Evolutionary conservation across 768 basidiomycete species (phyloP).

Genomic region (Phylloporus sp.): DNA sequence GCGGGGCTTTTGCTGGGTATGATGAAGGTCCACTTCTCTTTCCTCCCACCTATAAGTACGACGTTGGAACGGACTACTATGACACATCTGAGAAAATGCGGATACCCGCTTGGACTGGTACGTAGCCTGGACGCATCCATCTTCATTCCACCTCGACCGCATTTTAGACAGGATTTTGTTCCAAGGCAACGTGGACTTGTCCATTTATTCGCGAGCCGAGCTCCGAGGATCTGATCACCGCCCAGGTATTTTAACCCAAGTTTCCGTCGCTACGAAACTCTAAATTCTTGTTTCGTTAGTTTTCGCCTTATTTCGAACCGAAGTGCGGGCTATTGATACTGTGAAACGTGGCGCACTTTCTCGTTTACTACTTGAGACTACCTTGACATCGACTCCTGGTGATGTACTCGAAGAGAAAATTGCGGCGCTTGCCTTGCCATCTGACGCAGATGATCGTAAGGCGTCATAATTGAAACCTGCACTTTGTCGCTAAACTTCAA

Average conservation of each 20-base stretch:
- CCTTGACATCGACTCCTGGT: constrained; percentile 58
- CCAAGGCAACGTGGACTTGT: constrained; percentile 72
- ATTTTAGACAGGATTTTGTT: constrained; percentile 87
- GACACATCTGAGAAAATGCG: constrained; percentile 96
- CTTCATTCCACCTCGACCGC: constrained; percentile 2
- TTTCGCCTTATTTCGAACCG: constrained; percentile 75
- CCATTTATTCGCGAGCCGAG: constrained; percentile 80
- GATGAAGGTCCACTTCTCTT: constrained; percentile 90
- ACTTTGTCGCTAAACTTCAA: constrained; percentile 1
- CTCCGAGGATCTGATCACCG: constrained; percentile 92
- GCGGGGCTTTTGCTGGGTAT: constrained; percentile 78
- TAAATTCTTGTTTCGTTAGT: constrained; percentile 44
- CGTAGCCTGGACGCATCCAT: constrained; percentile 13
- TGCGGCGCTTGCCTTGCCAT: constrained; percentile 50
- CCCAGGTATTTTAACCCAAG: constrained; percentile 54
- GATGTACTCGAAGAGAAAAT: constrained; percentile 72
- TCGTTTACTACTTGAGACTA: constrained; percentile 60
- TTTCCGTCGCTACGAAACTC: background rate
- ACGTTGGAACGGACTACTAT: constrained; percentile 76
- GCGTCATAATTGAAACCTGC: background rate
- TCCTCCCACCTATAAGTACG: constrained; percentile 92
- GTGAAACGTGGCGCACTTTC: constrained; percentile 69
- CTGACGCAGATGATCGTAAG: constrained; percentile 35
- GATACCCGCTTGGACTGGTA: constrained; percentile 97
- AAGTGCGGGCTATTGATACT: constrained; percentile 75